Evolutionary conservation across 2,329 filamentous ascomycete species (phyloP), one percentile per base, ranked within the genome.

Genomic region (Phialemoniopsis sp.): DNA sequence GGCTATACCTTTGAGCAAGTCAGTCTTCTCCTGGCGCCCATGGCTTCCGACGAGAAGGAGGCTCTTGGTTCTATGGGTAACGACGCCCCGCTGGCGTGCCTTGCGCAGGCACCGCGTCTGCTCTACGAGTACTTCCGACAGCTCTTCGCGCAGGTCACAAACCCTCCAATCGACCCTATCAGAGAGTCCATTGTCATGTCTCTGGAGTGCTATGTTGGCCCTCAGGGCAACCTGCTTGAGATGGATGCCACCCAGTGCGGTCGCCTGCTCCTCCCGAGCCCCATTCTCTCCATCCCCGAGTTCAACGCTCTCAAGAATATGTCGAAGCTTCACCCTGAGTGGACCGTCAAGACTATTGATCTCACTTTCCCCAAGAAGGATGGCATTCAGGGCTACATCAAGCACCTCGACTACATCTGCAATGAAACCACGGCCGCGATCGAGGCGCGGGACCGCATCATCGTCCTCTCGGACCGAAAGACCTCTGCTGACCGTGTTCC

Each of bases 111-210:
- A 46, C 89, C 91, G 51, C 87, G 90, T 51, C 73, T 95, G 39
- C 78, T 96, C 15, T 95, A 87, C 63, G 91, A 96, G 64, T 97
- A 97, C 69, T 97, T 97, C 83, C 83, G 91, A 46, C 88, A 97
- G 70, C 82, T 97, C 32, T 97, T 97, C 62, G 91, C 91, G 9
- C 91, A 97, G 68, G 91, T 97, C 61, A 97, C 91, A 46, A 97
- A 97, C 65, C 91, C 91, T 51, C 91, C 91, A 13, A 97, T 97
- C 57, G 91, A 97, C 58, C 91, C 91, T 26, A 97, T 97, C 53
- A 80, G 91, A 64, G 91, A 97, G 73, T 91, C 90, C 19, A 93
- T 96, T 55, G 91, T 97, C 64, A 97, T 97, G 91, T 96, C 91
- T 40, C 70, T 97, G 31, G 90, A 95, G 60, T 94, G 91, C 55